Conservation (phyloP, 352 stramenopile genomes). For the Pythium brassicae region DNA sequence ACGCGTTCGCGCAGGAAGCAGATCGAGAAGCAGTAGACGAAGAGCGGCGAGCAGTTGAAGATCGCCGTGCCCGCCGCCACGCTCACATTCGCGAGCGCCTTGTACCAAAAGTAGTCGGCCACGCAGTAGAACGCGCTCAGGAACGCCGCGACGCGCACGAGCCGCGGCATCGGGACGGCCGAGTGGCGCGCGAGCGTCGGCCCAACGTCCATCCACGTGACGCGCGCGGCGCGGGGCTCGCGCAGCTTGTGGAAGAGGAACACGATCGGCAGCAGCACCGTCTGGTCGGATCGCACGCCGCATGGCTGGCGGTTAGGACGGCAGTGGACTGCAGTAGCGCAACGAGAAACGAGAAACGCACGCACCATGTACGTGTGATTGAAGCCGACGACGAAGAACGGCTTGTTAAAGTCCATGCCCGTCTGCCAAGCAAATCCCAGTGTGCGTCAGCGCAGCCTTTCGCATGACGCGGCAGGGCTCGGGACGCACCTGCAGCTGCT, state of each 20-base stretch:
- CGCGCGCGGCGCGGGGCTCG: slow-evolving; percentile 14
- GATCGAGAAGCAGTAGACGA: slow-evolving; percentile 69
- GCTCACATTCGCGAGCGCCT: slow-evolving; percentile 35
- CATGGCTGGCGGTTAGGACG: no score
- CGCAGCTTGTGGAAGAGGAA: slow-evolving; percentile 27
- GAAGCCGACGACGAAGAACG: slow-evolving; percentile 60
- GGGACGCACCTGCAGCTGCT: slow-evolving; percentile 7
- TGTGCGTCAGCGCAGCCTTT: not conserved
- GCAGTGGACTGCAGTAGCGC: no score
- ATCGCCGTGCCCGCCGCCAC: slow-evolving; percentile 44
- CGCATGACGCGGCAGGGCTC: no score
- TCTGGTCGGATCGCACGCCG: slow-evolving; percentile 19
- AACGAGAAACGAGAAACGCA: not conserved
- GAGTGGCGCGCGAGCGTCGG: slow-evolving; percentile 29
- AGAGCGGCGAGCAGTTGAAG: slow-evolving; percentile 58
- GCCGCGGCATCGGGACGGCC: slow-evolving; percentile 22
- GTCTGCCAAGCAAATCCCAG: not conserved
- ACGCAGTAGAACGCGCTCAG: slow-evolving; percentile 43
- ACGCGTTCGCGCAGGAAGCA: slow-evolving; percentile 47
- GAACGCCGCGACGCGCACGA: slow-evolving; percentile 30
- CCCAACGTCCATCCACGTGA: slow-evolving; percentile 14
- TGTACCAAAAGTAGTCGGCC: slow-evolving; percentile 66
- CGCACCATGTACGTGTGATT: slow-evolving; percentile 37
- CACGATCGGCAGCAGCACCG: slow-evolving; percentile 33
- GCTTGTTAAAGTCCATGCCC: slow-evolving; percentile 33